Conservation (phyloP, 768 basidiomycete species). For the Amanita polypyramis region DNA sequence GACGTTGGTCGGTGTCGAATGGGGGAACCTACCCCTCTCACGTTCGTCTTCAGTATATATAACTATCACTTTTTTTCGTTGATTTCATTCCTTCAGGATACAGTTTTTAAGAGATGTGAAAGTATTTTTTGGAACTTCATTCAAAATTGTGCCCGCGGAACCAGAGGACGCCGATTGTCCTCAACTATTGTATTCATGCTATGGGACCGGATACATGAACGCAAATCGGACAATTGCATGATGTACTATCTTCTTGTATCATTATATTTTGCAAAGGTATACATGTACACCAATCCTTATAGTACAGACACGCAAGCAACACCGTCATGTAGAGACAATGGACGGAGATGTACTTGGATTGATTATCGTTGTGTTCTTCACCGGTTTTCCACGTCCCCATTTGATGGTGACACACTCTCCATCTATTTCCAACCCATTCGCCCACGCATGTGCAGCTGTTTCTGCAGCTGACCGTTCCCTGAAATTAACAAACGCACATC, state of each 20-base stretch:
- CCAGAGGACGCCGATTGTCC: constrained; percentile 36
- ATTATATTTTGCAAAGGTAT: constrained; percentile 2
- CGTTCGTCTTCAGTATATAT: constrained; percentile 36
- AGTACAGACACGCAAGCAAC: background rate
- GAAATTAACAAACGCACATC: constrained; percentile 96
- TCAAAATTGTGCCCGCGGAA: constrained; percentile 73
- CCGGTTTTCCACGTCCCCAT: constrained; percentile 76
- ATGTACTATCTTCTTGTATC: constrained; percentile 9
- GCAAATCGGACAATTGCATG: constrained; percentile 69
- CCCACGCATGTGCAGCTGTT: constrained; percentile 78
- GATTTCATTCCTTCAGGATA: constrained; percentile 38
- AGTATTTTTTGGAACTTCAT: constrained; percentile 80
- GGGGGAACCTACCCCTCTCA: constrained; percentile 72
- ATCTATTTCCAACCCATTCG: constrained; percentile 84
- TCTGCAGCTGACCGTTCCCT: constrained; percentile 76
- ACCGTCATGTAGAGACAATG: background rate
- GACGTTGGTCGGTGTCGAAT: constrained; percentile 89
- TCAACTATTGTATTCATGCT: constrained; percentile 78
- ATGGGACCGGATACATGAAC: constrained; percentile 88
- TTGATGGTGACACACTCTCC: constrained; percentile 64
- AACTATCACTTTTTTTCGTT: background rate
- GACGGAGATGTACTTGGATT: background rate
- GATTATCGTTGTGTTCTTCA: constrained; percentile 16
- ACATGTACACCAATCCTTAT: background rate
- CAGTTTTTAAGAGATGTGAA: constrained; percentile 83